A percentile compares a stretch with the other conserved stretches of the same genome.
These are phyloP conservation scores for Agaricus blazei DNA, from an alignment of 768 basidiomycete species.

Conservation along the genomic window DNA sequence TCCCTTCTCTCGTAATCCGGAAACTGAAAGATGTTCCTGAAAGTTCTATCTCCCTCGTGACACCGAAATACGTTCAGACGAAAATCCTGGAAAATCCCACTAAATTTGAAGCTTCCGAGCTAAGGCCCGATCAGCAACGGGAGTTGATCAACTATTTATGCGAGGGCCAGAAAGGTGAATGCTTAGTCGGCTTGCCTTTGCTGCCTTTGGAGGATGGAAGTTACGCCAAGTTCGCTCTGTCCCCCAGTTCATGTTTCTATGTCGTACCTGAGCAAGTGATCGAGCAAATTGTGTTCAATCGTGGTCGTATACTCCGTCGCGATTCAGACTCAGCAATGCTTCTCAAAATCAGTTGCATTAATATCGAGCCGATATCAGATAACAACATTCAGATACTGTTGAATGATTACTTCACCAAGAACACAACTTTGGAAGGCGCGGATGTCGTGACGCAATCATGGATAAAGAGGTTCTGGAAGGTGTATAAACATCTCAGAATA, in stretches of 20 bases:
- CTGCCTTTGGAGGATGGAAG: slow-evolving; percentile 31
- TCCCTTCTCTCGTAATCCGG: not conserved
- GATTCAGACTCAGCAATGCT: not conserved
- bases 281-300: slow-evolving; percentile 18
- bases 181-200: slow-evolving; percentile 25
- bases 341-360: not conserved
- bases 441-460: slow-evolving; percentile 11
- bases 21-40: not conserved
- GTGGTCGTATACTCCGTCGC: slow-evolving; percentile 4
- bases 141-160: slow-evolving; percentile 23
- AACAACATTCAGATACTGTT: not conserved
- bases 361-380: not conserved
- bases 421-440: not conserved
- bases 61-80: slow-evolving; percentile 2
- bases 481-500: slow-evolving; percentile 10
- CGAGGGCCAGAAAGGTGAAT: slow-evolving; percentile 7
- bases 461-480: slow-evolving; percentile 30
- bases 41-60: not conserved
- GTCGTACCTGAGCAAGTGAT: slow-evolving; percentile 17
- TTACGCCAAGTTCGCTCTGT: slow-evolving; percentile 21
- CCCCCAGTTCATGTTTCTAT: slow-evolving; percentile 17
- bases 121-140: slow-evolving; percentile 18
- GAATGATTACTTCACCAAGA: not conserved
- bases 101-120: slow-evolving; percentile 14
- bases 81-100: slow-evolving; percentile 1